Base-by-base conservation (phyloP, 1,139 yeast species). In the Nakaseomyces uthaithaninus region DNA sequence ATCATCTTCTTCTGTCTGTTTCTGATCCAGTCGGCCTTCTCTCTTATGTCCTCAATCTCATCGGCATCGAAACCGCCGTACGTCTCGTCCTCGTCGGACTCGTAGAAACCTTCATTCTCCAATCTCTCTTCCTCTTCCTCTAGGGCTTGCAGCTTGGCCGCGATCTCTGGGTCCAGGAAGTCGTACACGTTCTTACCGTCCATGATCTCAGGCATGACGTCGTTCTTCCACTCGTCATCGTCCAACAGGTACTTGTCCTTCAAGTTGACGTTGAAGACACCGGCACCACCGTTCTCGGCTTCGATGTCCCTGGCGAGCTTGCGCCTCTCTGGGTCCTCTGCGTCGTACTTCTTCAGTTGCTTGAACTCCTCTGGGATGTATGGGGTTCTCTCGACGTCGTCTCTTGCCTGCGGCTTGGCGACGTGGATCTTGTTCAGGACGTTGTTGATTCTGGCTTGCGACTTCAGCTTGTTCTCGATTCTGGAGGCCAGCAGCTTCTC, bases 111-210 rank as follows among this genome's bases (percentile, higher is more conserved):
- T 68, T 89, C 95, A 42, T 74, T 68, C 65, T 89, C 95, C 54
- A 91, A 76, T 60, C 79, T 76, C 64, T 89, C 97, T 69, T 91
- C 99, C 66, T 91, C 99, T 49, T 84, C 96, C 67, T 91, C 99
- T 51, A 91, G 72, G 14, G 95, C 95, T 65, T 85, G 86, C 61
- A 91, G 74, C 67, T 91, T 91, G 52, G 86, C 82, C 41, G 89
- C 83, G 60, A 91, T 91, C 53, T 93, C 98, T 34, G 95, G 86
- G 60, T 91, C 99, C 64, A 93, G 75, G 79, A 83, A 91, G 65
- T 91, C 99, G 67, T 89, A 89, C 45, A 91, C 95, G 63, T 91
- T 91, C 71, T 80, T 83, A 66, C 99, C 99, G 57, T 91, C 89
- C 63, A 91, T 70, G 42, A 91, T 74, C 70, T 91, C 99, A 19